These are phyloP conservation scores for Fusarium sambucinum DNA, from an alignment of 2,329 filamentous ascomycete species.

Conservation along the genomic window DNA sequence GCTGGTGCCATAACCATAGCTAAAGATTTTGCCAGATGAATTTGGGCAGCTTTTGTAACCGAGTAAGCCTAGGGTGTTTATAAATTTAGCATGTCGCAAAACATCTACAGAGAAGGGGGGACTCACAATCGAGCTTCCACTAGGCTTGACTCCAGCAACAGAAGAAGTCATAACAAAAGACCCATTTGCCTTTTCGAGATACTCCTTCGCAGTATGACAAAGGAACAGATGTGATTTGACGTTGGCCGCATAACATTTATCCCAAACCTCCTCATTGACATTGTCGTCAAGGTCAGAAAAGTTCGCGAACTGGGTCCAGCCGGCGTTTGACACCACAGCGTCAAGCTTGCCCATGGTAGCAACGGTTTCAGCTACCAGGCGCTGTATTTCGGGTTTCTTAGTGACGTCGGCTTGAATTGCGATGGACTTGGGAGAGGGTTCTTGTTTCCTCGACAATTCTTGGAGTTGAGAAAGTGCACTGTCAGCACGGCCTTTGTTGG, in stretches of 20 bases:
- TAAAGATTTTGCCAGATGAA: constrained; percentile 15
- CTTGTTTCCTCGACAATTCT: fast-evolving
- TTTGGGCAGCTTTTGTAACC: constrained; percentile 12
- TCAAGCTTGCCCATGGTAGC: background rate
- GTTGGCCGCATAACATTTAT: constrained; percentile 16
- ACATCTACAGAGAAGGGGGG: fast-evolving
- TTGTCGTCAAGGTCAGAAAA: constrained; percentile 13
- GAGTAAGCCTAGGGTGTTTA: background rate
- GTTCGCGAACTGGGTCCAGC: constrained; percentile 18
- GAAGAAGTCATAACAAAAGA: constrained; percentile 19
- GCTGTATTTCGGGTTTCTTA: background rate
- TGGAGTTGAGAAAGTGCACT: background rate
- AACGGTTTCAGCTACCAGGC: background rate
- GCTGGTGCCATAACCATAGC: constrained; percentile 17
- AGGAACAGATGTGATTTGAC: constrained; percentile 23
- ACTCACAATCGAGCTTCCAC: constrained; percentile 15
- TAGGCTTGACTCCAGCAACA: constrained; percentile 12
- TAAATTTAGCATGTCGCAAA: fast-evolving
- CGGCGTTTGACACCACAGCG: constrained; percentile 16
- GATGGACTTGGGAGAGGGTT: background rate
- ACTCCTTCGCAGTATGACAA: background rate
- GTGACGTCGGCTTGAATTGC: background rate
- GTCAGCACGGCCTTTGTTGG: background rate
- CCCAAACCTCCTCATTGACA: constrained; percentile 22
- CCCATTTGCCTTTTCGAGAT: background rate